Base-by-base conservation (phyloP, 257 asterid species). In the Parsonsia alboflavescens region DNA sequence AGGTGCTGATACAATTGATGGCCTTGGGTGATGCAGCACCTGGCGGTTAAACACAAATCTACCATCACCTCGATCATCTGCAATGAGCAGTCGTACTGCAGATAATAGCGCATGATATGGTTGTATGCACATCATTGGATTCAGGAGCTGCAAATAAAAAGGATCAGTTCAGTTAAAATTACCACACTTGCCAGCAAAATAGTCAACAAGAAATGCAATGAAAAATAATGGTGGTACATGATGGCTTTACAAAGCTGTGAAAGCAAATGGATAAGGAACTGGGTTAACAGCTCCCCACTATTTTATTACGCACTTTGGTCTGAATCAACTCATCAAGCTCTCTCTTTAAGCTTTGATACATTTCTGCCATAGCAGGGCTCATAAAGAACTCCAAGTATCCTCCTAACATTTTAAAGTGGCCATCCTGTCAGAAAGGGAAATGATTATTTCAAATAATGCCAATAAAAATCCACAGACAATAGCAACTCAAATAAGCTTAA, bases 321-420 rank as follows among this genome's bases (percentile, higher is more conserved):
- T 84, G 92, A 79, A 92, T 89, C 59, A 95, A 82, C 77, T 90
- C 96, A 0, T 91, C 94, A 76, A 95, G 88, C 82, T 90, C 96
- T 75, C 73, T 82, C 85, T 86, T 89, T 86, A 95, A 79, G 72
- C 86, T 88, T 75, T 62, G 81, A 80, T 86, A 95, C 88, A 90
- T 78, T 80, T 83, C 91, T 73, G 96, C 96, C 70, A 75, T 73
- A 58, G 84, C 57, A 56, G 96, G 91, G 81, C 84, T 90, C 97
- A 92, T 86, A 77, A 80, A 92, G 77, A 95, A 95, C 78, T 95
- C 97, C 82, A 95, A 81, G 89, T 87, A 95, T 71, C 99, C 98
- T 63, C 90, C 90, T 72, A 92, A 78, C 99, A 95, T 89, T 83
- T 89, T 95, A 77, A 89, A 79, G 83, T 90, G 98, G 59, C 97